Percentiles rank a stretch among this genome's conserved stretches.
Evolutionary conservation across 1,284 basidiomycete genomes (phyloP).

Genomic region (Trametes pubescens): DNA sequence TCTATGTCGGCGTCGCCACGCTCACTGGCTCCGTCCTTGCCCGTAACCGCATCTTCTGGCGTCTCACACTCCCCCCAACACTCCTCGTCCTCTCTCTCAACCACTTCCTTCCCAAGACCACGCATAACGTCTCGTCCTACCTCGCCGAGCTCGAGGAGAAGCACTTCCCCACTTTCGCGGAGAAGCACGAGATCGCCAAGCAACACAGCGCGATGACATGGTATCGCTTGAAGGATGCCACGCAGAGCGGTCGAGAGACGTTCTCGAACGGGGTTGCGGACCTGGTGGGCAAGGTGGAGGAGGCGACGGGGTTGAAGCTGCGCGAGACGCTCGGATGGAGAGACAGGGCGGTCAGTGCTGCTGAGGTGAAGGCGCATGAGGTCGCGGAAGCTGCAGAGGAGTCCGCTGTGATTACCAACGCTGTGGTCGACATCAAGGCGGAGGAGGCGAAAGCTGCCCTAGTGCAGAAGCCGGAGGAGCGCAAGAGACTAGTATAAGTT

Average conservation of each 20-base stretch:
- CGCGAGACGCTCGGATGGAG: slow-evolving; percentile 63
- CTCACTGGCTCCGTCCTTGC: slow-evolving; percentile 88
- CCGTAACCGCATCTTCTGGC: slow-evolving; percentile 77
- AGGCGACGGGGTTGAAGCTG: slow-evolving; percentile 76
- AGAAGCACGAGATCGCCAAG: slow-evolving; percentile 74
- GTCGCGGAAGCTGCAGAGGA: slow-evolving; percentile 28
- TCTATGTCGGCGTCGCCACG: slow-evolving; percentile 89
- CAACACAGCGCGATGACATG: slow-evolving; percentile 66
- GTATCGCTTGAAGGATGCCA: slow-evolving; percentile 43
- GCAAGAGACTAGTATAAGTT: slow-evolving; percentile 12
- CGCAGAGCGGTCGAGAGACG: slow-evolving; percentile 43
- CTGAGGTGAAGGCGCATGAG: slow-evolving; percentile 19
- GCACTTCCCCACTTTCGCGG: slow-evolving; percentile 72
- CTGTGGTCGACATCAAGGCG: slow-evolving; percentile 18
- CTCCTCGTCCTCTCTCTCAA: slow-evolving; percentile 71
- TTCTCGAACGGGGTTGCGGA: slow-evolving; percentile 56
- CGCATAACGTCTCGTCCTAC: slow-evolving; percentile 73
- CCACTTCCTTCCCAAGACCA: slow-evolving; percentile 85
- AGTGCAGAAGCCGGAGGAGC: slow-evolving; percentile 17
- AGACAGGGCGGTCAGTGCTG: slow-evolving; percentile 21
- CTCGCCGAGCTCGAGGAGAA: slow-evolving; percentile 74
- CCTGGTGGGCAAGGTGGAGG: slow-evolving; percentile 69
- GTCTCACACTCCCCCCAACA: slow-evolving; percentile 75
- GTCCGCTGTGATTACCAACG: slow-evolving; percentile 34
- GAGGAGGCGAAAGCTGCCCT: slow-evolving; percentile 20